Evolutionary conservation across 768 basidiomycete genomes (phyloP), one percentile per base, ranked within the genome.

Genomic region (Tubosaeta brunneosetosa): DNA sequence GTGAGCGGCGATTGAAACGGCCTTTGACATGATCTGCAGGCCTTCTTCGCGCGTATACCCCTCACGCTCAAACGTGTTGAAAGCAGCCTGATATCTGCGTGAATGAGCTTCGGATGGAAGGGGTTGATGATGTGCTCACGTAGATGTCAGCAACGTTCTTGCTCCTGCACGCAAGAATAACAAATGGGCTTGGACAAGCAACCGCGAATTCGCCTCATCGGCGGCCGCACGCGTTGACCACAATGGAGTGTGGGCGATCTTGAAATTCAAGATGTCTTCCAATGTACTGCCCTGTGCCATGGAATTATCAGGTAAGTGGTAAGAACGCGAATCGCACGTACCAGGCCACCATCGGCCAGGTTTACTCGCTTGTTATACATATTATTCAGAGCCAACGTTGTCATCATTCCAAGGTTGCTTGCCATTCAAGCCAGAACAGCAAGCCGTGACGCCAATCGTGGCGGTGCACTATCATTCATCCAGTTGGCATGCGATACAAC

Each of bases 181-280:
- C 32, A 79, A 57, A 63, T 91, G 90, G 0, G 81, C 79, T 7
- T 74, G 66, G n/a, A 82, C 55, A 29, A 91, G 74, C 14, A 53
- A 32, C 27, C 52, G 47, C 1, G 72, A 68, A 13, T 77, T 74
- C 0, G 82, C 79, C 36, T 83, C 71, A 29, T 81, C 73, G 13
- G 73, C 66, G 11, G 85, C 68, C 9, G 84, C 76, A 48, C 81
- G 77, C 0, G 84, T 81, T 13, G 88, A 91, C 90, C 89, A 91
- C 22, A 92, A 67, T 2, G 83, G 76, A 1, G 78, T 77, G 32
- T 77, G 65, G 1, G 81, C 72, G 42, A 82, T 77, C 55, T 77
- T 70, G 32, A 75, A 51, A 36, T 72, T 65, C 60, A 80, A 73
- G 22, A 72, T 63, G 42, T 77, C 75, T 60, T 86, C 83, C 17